Conservation (phyloP, 192 early-diverging fungal genomes). For the Funneliformis mosseae region DNA sequence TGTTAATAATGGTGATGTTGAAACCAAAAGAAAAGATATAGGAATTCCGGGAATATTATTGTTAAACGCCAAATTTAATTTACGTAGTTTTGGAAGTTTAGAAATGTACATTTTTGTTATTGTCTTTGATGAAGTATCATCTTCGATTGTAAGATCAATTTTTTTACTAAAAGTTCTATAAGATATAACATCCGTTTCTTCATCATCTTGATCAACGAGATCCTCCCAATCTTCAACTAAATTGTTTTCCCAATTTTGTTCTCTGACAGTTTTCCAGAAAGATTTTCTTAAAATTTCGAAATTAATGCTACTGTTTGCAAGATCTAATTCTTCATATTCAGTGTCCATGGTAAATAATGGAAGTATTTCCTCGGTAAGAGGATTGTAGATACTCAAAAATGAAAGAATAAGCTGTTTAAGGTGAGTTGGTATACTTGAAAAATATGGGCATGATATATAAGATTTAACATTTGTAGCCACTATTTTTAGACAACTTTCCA, state of each 20-base stretch:
- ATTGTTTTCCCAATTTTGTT: slow-evolving; percentile 17
- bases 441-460: slow-evolving; percentile 20
- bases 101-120: neutral
- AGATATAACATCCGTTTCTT: slow-evolving; percentile 13
- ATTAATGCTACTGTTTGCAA: slow-evolving; percentile 15
- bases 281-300: slow-evolving; percentile 16
- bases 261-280: slow-evolving; percentile 24
- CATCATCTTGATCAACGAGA: slow-evolving; percentile 15
- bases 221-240: slow-evolving; percentile 28
- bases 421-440: slow-evolving; percentile 30
- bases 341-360: slow-evolving; percentile 8
- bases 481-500: slow-evolving; percentile 8
- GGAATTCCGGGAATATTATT: slow-evolving; percentile 8
- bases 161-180: neutral
- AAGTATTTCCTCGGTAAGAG: slow-evolving; percentile 19
- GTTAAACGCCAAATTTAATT: slow-evolving; percentile 17
- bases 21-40: neutral
- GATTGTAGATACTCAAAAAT: slow-evolving; percentile 5
- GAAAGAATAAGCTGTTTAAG: slow-evolving; percentile 30
- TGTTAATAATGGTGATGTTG: slow-evolving; percentile 26
- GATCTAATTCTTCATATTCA: slow-evolving; percentile 30
- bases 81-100: slow-evolving; percentile 8
- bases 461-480: slow-evolving; percentile 18
- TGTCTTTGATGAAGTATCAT: neutral
- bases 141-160: neutral